These are phyloP conservation scores for Leccinellum rugosiceps DNA, from an alignment of 768 basidiomycete species.

Conservation along the genomic window DNA sequence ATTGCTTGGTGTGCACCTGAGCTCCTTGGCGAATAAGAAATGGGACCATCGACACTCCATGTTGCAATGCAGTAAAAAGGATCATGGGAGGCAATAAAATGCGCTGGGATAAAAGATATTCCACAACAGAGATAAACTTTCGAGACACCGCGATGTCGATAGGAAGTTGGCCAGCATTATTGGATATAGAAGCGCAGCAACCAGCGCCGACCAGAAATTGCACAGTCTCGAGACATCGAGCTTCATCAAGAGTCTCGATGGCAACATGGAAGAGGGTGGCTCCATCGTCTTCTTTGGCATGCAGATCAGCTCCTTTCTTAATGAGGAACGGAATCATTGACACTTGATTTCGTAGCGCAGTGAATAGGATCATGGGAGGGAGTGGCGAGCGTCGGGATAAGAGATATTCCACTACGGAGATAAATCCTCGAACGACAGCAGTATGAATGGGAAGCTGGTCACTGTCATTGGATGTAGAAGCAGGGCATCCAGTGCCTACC, in stretches of 20 bases:
- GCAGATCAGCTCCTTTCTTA: neutral
- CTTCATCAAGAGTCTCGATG: neutral
- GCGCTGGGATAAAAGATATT: neutral
- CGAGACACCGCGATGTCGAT: neutral
- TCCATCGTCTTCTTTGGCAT: neutral
- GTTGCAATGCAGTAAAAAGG: neutral
- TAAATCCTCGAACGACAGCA: neutral
- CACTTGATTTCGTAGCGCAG: neutral
- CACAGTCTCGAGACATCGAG: neutral
- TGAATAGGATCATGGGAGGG: neutral
- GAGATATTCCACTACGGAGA: neutral
- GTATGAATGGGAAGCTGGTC: neutral
- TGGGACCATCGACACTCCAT: neutral
- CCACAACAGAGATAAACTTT: neutral
- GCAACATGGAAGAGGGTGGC: neutral
- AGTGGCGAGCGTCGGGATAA: neutral
- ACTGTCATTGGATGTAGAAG: neutral
- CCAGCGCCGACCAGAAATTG: neutral
- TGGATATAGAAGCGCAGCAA: neutral
- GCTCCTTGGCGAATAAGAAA: neutral
- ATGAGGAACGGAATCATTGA: neutral
- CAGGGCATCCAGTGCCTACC: neutral
- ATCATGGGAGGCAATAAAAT: neutral
- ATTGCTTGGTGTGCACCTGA: neutral
- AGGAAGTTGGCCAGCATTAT: neutral